phyloP scores from a whole-genome alignment of 2,329 filamentous ascomycete genomes.

The Phaeophleospora eucalypticola region DNA sequence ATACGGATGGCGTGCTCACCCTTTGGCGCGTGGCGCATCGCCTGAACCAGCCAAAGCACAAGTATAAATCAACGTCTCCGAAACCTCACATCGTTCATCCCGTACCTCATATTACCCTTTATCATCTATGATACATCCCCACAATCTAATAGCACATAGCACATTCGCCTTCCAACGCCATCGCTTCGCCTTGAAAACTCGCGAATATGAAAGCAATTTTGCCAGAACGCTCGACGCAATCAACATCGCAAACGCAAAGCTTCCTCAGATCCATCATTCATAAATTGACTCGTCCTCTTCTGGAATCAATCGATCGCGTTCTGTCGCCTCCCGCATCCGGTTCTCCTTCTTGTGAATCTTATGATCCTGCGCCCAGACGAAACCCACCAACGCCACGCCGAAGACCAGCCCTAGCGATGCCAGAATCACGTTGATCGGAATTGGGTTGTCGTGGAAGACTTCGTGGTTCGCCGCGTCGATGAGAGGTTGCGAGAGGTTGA shows the following conservation, averaged over 20 bases:
- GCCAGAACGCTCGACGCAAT: neutral
- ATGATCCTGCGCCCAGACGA: slow-evolving; percentile 46
- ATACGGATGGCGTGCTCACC: too few species aligned
- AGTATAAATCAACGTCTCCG: too few species aligned
- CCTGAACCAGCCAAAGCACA: too few species aligned
- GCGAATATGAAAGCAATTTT: too few species aligned
- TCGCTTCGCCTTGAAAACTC: too few species aligned
- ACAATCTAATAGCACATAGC: too few species aligned
- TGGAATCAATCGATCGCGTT: slow-evolving; percentile 13
- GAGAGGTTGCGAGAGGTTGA: slow-evolving; percentile 78
- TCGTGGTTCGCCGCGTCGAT: slow-evolving; percentile 74
- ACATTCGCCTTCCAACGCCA: too few species aligned
- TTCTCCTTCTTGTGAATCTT: slow-evolving; percentile 10
- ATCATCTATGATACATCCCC: too few species aligned
- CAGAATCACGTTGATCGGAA: slow-evolving; percentile 71
- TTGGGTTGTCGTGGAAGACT: slow-evolving; percentile 66
- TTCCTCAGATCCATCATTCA: slow-evolving; percentile 4
- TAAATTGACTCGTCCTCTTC: slow-evolving; percentile 33
- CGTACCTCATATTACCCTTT: too few species aligned
- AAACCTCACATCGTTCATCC: too few species aligned
- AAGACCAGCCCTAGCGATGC: slow-evolving; percentile 59
- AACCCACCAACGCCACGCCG: slow-evolving; percentile 63
- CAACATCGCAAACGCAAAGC: neutral
- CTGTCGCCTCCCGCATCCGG: slow-evolving; percentile 14
- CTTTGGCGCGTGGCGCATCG: too few species aligned